These are phyloP conservation scores for Lobosporangium transversale DNA, from an alignment of 192 early-diverging fungal species.

Conservation along the genomic window DNA sequence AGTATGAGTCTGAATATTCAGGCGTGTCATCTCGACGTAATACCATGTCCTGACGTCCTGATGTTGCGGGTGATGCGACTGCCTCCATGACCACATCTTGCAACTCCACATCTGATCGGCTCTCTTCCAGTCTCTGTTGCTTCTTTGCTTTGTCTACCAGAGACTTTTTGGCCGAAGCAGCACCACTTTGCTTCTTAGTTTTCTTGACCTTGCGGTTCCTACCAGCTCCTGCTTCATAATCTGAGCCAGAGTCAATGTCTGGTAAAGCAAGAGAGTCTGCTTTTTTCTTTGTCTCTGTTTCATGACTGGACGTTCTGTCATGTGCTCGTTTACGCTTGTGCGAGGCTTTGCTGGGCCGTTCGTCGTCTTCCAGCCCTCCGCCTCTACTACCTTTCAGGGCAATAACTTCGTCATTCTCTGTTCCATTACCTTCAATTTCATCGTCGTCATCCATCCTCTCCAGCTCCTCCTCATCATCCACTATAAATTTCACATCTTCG, in stretches of 20 bases:
- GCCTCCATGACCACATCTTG: constrained; percentile 9
- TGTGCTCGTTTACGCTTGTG: constrained; percentile 35
- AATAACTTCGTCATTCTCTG: constrained; percentile 28
- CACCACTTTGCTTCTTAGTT: constrained; percentile 7
- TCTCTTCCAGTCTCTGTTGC: constrained; percentile 22
- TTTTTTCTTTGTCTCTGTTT: constrained; percentile 9
- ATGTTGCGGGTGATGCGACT: background rate
- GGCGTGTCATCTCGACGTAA: constrained; percentile 29
- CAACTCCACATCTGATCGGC: constrained; percentile 20
- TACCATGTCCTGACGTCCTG: constrained; percentile 1
- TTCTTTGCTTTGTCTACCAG: constrained; percentile 14
- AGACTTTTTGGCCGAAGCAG: constrained; percentile 15
- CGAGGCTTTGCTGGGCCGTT: constrained; percentile 4
- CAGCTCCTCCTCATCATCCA: constrained; percentile 43
- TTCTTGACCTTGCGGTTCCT: constrained; percentile 37
- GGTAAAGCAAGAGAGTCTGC: background rate
- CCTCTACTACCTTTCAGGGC: constrained; percentile 11
- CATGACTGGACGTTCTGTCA: constrained; percentile 3
- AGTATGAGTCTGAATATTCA: constrained; percentile 31
- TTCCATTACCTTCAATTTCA: constrained; percentile 9
- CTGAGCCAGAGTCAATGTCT: constrained; percentile 36
- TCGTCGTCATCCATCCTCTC: constrained; percentile 40
- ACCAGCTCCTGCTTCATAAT: constrained; percentile 10
- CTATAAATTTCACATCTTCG: constrained; percentile 36
- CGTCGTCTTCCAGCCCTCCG: constrained; percentile 23